phyloP scores from a whole-genome alignment of 1,284 basidiomycete species.

The Omphalotus olearius region DNA sequence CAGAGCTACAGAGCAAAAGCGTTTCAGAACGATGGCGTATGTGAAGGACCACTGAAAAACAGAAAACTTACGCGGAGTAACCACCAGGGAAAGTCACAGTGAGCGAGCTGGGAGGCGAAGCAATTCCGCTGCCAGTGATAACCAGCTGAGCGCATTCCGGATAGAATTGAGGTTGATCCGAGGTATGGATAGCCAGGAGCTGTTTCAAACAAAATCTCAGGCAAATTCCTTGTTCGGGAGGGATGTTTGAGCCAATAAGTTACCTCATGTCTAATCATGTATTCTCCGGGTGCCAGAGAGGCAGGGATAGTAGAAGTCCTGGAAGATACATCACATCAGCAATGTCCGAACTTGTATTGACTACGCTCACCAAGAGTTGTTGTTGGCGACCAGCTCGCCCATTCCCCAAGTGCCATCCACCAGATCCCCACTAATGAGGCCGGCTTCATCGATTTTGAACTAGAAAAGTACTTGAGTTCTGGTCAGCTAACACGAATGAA shows the following conservation, averaged over 20 bases:
- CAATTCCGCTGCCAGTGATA: constrained; percentile 30
- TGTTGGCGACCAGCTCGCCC: constrained; percentile 31
- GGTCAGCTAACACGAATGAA: background rate
- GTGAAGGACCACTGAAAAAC: background rate
- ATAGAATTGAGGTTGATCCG: constrained; percentile 34
- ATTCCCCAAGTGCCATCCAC: constrained; percentile 27
- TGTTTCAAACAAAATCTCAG: constrained; percentile 3
- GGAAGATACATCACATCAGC: background rate
- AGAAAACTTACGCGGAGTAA: constrained; percentile 21
- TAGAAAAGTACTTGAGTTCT: constrained; percentile 5
- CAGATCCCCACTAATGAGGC: constrained; percentile 33
- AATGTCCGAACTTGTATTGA: too few species aligned
- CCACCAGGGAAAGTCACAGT: constrained; percentile 35
- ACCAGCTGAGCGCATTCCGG: constrained; percentile 35
- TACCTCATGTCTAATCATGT: constrained; percentile 33
- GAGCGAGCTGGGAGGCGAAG: constrained; percentile 26
- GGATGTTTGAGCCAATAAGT: background rate
- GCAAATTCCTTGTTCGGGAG: background rate
- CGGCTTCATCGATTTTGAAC: constrained; percentile 38
- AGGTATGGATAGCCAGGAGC: constrained; percentile 29
- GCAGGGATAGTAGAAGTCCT: constrained; percentile 32
- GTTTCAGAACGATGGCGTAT: background rate
- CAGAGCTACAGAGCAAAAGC: constrained; percentile 19
- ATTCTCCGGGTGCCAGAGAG: constrained; percentile 30
- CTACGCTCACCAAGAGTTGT: constrained; percentile 26